A percentile compares a stretch with the other conserved stretches of the same genome.
Conservation (phyloP, 2,329 filamentous ascomycete genomes). For the Sphaceloma murrayae region DNA sequence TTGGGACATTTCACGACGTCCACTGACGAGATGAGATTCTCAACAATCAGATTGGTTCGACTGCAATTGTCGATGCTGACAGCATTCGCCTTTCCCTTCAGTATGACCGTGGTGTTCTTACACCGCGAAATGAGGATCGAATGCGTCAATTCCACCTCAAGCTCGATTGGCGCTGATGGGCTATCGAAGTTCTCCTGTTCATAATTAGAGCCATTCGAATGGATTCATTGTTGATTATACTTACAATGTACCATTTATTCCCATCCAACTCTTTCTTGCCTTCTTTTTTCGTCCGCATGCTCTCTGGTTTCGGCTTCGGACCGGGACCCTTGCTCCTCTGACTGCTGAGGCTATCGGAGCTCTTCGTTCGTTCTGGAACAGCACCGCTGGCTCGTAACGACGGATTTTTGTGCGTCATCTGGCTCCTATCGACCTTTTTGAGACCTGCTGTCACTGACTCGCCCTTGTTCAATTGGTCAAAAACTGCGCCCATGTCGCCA, state of each 20-base stretch:
- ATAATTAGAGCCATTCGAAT: background rate
- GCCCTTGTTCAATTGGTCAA: slow-evolving; percentile 83
- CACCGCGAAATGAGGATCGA: slow-evolving; percentile 88
- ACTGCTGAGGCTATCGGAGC: slow-evolving; percentile 43
- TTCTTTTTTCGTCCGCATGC: slow-evolving; percentile 32
- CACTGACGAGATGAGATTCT: slow-evolving; percentile 79
- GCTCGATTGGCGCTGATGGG: slow-evolving; percentile 60
- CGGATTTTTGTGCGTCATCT: slow-evolving; percentile 99
- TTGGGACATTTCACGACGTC: slow-evolving; percentile 94
- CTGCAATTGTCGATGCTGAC: slow-evolving; percentile 87
- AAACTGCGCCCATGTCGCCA: slow-evolving; percentile 72
- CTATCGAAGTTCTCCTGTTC: slow-evolving; percentile 81
- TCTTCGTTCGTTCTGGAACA: slow-evolving; percentile 52
- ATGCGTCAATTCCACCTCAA: slow-evolving; percentile 73
- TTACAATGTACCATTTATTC: slow-evolving; percentile 85
- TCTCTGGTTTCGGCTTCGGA: slow-evolving; percentile 48
- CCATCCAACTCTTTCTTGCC: slow-evolving; percentile 42
- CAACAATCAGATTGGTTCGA: slow-evolving; percentile 75
- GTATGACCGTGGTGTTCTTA: slow-evolving; percentile 78
- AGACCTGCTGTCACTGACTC: slow-evolving; percentile 78
- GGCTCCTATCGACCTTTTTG: slow-evolving; percentile 83
- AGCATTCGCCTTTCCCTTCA: slow-evolving; percentile 93
- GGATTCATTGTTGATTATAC: slow-evolving; percentile 25
- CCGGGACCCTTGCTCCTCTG: slow-evolving; percentile 80
- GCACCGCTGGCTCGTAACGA: slow-evolving; percentile 63